phyloP scores from a whole-genome alignment of 805 yeast genomes.

The Jamesozyma rosinii region DNA sequence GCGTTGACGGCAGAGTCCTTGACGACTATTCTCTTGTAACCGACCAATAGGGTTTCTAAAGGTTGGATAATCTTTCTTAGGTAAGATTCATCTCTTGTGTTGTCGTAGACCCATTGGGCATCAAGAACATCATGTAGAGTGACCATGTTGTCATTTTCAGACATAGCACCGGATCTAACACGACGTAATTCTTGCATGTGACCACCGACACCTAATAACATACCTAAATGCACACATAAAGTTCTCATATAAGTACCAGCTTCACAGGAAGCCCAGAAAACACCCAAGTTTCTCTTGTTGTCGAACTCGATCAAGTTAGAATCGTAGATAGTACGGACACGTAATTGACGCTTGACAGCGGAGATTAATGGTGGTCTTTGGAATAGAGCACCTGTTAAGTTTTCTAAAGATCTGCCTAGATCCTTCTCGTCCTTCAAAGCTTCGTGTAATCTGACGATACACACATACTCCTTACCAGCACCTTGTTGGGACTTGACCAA shows the following conservation, averaged over 20 bases:
- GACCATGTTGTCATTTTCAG: conserved; percentile 84
- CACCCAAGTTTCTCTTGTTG: conserved; percentile 91
- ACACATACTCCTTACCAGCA: conserved; percentile 99
- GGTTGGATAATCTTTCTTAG: conserved; percentile 91
- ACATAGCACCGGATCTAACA: conserved; percentile 93
- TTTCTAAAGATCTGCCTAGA: conserved; percentile 78
- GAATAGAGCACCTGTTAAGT: conserved; percentile 95
- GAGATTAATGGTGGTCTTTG: conserved; percentile 99
- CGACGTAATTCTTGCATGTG: conserved; percentile 99
- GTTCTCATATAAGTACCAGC: conserved; percentile 99
- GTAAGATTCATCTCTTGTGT: conserved; percentile 93
- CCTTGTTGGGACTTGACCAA: conserved; percentile 98
- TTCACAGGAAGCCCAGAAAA: conserved; percentile 99
- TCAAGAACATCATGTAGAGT: conserved; percentile 95
- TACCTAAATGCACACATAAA: conserved; percentile 95
- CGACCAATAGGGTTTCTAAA: conserved; percentile 82
- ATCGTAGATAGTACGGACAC: conserved; percentile 96
- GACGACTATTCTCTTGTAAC: conserved; percentile 94
- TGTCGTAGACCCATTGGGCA: conserved; percentile 97
- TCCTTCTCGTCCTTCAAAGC: conserved; percentile 85
- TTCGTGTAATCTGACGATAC: conserved; percentile 92
- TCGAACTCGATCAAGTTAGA: conserved; percentile 90
- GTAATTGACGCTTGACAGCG: conserved; percentile 96
- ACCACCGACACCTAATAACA: conserved; percentile 97
- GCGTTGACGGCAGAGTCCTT: conserved; percentile 94